Evolutionary conservation across 2,329 filamentous ascomycete species (phyloP), one percentile per base, ranked within the genome.

Genomic region (Setomelanomma holmii): DNA sequence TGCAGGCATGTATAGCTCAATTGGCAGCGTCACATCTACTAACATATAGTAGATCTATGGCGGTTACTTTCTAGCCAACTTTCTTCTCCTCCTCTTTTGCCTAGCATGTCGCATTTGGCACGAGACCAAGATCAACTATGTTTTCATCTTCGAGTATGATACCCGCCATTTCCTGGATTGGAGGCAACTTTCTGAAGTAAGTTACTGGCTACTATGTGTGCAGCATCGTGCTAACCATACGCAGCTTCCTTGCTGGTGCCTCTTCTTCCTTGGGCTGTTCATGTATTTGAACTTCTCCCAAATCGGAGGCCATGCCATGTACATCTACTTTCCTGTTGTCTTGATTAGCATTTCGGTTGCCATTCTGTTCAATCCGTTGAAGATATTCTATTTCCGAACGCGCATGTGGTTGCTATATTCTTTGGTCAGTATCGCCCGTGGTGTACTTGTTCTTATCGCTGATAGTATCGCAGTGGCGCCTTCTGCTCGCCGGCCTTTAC

Each of bases 101-200:
- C 67, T 96, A 30, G 88, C 92, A 67, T 96, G 93, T 72, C 86
- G 87, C 49, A 77, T 96, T 14, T 99, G 93, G 91, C 86, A 86
- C 5, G 80, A 79, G 45, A 87, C 88, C 71, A 96, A 93, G 75
- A 90, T 99, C 76, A 99, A 99, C 72, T 98, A 98, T 72, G 85
- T 89, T 47, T 97, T 97, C 74, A 91, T 98, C 63, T 99, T 99
- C 69, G 95, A 99, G 76, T 95, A 96, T 69, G 93, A 98, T 78
- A 87, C 88, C 47, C 84, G 93, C 51, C 87, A 95, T 72, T 86
- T 88, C 58, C 79, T 98, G 22, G 91, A 98, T 74, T 99, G 93
- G 92, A 87, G 90, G 62, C 87, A 96, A 72, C 80, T 97, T 23
- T 82, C 89, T 5, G 90, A 95, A 77, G 83, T 86, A 69, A 64